These are phyloP conservation scores for Mycena polygramma DNA, from an alignment of 768 basidiomycete genomes.

Conservation along the genomic window DNA sequence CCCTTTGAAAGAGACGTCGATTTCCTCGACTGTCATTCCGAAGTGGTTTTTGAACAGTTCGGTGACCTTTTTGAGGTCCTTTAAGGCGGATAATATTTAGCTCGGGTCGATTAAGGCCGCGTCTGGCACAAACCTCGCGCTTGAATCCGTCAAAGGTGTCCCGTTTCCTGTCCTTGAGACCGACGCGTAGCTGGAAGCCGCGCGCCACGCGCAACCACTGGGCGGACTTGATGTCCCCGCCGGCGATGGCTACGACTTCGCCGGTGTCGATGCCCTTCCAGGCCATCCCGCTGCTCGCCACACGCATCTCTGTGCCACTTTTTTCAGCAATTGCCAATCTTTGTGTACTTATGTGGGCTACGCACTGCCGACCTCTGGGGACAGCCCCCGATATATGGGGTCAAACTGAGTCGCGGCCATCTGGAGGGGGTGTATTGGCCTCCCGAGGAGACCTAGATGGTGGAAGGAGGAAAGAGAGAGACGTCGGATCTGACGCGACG, in stretches of 20 bases:
- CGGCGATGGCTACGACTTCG: slow-evolving; percentile 71
- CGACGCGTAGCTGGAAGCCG: slow-evolving; percentile 90
- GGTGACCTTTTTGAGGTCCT: slow-evolving; percentile 94
- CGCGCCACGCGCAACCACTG: slow-evolving; percentile 95
- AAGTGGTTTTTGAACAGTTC: slow-evolving; percentile 89
- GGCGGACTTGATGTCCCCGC: slow-evolving; percentile 85
- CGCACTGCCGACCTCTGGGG: slow-evolving; percentile 86
- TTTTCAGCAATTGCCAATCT: slow-evolving; percentile 26
- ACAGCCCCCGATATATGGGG: slow-evolving; percentile 81
- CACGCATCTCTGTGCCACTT: slow-evolving; percentile 79
- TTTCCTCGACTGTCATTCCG: slow-evolving; percentile 84
- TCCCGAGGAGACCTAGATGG: slow-evolving; percentile 27
- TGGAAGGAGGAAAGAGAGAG: slow-evolving; percentile 29
- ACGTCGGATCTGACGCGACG: slow-evolving; percentile 40
- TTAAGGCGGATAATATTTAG: slow-evolving; percentile 20
- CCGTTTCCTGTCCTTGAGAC: slow-evolving; percentile 79
- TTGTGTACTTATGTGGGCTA: slow-evolving; percentile 36
- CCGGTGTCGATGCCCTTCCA: slow-evolving; percentile 89
- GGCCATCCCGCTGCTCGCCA: slow-evolving; percentile 91
- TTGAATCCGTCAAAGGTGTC: slow-evolving; percentile 96
- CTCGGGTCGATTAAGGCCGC: not conserved
- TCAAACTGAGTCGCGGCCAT: slow-evolving; percentile 88
- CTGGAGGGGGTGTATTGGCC: not conserved
- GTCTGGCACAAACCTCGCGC: slow-evolving; percentile 76
- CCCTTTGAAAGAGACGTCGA: slow-evolving; percentile 91